Evolutionary conservation across 202 grass and related monocot species (phyloP).

Genomic region (Zoysia matrella): DNA sequence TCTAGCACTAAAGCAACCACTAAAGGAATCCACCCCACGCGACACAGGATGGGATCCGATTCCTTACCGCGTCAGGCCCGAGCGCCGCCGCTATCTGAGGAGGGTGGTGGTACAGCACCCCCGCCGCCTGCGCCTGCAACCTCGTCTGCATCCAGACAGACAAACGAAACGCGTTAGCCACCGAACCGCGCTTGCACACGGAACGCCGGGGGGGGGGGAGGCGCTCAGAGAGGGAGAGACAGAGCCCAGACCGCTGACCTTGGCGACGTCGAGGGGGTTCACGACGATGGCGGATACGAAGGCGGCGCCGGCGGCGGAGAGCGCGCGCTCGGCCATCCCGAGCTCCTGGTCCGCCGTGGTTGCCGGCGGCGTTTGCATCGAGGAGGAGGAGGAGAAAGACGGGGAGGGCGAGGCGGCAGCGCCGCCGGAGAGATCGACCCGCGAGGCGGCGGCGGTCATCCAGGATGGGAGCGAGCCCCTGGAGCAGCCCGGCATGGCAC

Average conservation of each 20-base stretch:
- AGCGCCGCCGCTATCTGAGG: slow-evolving; percentile 68
- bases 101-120: slow-evolving; percentile 69
- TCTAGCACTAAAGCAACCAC: neutral
- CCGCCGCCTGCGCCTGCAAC: slow-evolving; percentile 94
- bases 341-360: slow-evolving; percentile 6
- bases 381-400: neutral
- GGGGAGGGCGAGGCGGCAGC: slow-evolving; percentile 19
- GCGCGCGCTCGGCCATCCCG: slow-evolving; percentile 48
- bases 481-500: slow-evolving; percentile 66
- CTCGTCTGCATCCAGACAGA: slow-evolving; percentile 68
- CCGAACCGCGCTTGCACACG: neutral
- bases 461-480: slow-evolving; percentile 68
- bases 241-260: slow-evolving; percentile 41
- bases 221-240: neutral
- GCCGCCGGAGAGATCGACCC: slow-evolving; percentile 67
- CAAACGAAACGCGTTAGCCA: slow-evolving; percentile 17
- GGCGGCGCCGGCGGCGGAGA: slow-evolving; percentile 85
- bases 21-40: neutral
- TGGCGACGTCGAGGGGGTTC: slow-evolving; percentile 95
- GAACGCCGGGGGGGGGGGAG: too few species aligned
- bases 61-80: slow-evolving; percentile 62
- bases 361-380: neutral
- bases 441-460: slow-evolving; percentile 78
- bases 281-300: slow-evolving; percentile 87
- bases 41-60: neutral